phyloP scores from a whole-genome alignment of 2,329 filamentous ascomycete species.

The Hypomyces rosellus region DNA sequence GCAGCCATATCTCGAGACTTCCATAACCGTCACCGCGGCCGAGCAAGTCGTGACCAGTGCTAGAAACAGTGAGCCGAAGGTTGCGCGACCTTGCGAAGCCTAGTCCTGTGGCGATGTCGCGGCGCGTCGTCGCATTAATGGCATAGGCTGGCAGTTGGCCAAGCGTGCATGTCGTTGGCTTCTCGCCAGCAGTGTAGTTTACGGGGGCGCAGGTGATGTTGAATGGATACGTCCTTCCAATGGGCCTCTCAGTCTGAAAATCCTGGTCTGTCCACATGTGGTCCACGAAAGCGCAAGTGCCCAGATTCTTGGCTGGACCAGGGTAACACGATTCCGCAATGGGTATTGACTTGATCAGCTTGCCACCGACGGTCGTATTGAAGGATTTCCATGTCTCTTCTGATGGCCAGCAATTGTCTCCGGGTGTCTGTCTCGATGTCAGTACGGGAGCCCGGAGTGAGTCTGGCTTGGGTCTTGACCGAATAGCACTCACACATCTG shows the following conservation, averaged over 20 bases:
- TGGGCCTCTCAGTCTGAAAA: constrained; percentile 10
- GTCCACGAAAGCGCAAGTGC: too few species aligned
- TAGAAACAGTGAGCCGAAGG: too few species aligned
- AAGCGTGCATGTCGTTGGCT: constrained; percentile 14
- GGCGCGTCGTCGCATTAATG: too few species aligned
- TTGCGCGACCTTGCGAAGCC: too few species aligned
- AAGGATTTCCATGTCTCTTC: constrained; percentile 37
- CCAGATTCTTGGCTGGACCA: too few species aligned
- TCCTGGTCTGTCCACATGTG: too few species aligned
- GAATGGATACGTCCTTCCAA: constrained; percentile 21
- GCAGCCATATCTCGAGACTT: constrained; percentile 27
- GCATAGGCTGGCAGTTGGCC: too few species aligned
- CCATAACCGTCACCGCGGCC: constrained; percentile 28
- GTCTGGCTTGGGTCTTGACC: too few species aligned
- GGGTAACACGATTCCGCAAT: constrained; percentile 44
- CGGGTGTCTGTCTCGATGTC: constrained; percentile 9
- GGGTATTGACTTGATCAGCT: constrained; percentile 44
- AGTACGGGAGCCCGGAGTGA: too few species aligned
- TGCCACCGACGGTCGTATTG: constrained; percentile 45
- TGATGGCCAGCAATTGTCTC: constrained; percentile 42
- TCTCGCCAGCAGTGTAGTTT: constrained; percentile 14
- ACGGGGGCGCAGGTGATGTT: constrained; percentile 24
- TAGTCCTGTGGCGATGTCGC: too few species aligned
- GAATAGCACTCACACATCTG: too few species aligned
- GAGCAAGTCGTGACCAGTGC: constrained; percentile 35